A percentile compares a stretch with the other conserved stretches of the same genome.
Conservation (phyloP, 805 yeast genomes). For the Wickerhamiella alocasiicola region DNA sequence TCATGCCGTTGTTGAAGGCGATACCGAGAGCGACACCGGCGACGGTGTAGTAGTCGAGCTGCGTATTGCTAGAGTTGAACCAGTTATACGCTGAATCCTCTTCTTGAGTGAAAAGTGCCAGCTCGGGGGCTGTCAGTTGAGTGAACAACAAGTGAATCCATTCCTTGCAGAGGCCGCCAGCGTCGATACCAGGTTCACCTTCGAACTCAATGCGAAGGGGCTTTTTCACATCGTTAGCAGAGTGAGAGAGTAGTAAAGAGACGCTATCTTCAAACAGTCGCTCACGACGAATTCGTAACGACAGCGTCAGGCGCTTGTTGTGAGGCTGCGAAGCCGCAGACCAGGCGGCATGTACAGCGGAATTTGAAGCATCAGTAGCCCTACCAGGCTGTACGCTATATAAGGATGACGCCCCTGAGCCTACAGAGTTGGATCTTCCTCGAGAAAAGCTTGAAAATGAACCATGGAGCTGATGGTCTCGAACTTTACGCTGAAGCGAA, state of each 20-base stretch:
- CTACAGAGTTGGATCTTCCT: neutral
- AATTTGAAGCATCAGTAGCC: conserved; percentile 8
- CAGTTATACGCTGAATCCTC: conserved; percentile 64
- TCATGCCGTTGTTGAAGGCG: conserved; percentile 83
- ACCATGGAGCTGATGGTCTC: conserved; percentile 34
- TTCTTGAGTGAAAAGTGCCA: conserved; percentile 53
- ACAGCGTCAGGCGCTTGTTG: neutral
- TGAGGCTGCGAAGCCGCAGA: conserved; percentile 4
- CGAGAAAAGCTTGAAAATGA: neutral
- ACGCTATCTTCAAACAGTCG: conserved; percentile 65
- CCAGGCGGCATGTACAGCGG: conserved; percentile 11
- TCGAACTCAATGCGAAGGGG: conserved; percentile 66
- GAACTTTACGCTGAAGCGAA: conserved; percentile 21
- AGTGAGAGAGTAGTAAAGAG: conserved; percentile 37
- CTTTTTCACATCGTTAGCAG: conserved; percentile 41
- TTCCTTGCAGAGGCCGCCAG: conserved; percentile 87
- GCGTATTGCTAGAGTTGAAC: conserved; percentile 36
- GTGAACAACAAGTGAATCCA: conserved; percentile 75
- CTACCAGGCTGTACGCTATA: conserved; percentile 1
- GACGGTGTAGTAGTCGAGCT: conserved; percentile 39
- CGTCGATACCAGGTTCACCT: conserved; percentile 89
- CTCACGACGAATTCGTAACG: conserved; percentile 54
- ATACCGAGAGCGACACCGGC: conserved; percentile 82
- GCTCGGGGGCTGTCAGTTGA: conserved; percentile 54
- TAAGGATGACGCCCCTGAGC: conserved; percentile 1